Base-by-base conservation (phyloP, 306 rosid genomes). In the Quillaja saponaria region DNA sequence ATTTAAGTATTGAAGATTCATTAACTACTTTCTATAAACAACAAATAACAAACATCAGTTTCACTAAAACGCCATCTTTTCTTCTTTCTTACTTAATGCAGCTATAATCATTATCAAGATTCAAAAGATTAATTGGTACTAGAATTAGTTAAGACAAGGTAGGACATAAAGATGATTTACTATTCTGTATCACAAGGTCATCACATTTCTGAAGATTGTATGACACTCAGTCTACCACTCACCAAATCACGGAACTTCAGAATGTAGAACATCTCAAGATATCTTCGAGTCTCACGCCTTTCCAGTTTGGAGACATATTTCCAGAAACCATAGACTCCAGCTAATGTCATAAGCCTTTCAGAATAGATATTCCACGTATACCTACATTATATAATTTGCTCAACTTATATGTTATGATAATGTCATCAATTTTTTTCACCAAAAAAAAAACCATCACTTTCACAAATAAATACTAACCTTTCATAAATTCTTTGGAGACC, bases 321-420 rank as follows among this genome's bases (percentile, higher is more conserved):
- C 99, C 99, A 89, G 84, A 92, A 92, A 61, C 95, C 66, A 58
- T 92, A 89, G 42, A 92, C 99, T 65, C 96, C 96, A 1, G 96
- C 96, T 68, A 87, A 69, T 6, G 96, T 86, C 99, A 92, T 79
- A 45, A 92, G 81, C 74, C 96, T 84, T 71, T 81, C 89, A 10
- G 99, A 92, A 62, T 92, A 92, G 50, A 92, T 89, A 78, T 84
- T 80, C 99, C 99, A 89, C 8, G 99, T 92, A 70, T 84, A 92
- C 94, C 95, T 89, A 71, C 33, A 21, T 72, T 5, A 55, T 25
- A 55, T 44, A 59, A 64, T 55, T 56, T 39, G 38, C 49, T 61
- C 54, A 53, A 50, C 61, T 35, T 33, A 31, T 33, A 34, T 49
- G 46, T 48, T 61, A 13, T 34, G 45, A 12, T 21, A 69, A n/a